Percentiles rank a stretch among this genome's conserved stretches.
Conservation (phyloP, 257 asterid species). For the Verbena officinalis region DNA sequence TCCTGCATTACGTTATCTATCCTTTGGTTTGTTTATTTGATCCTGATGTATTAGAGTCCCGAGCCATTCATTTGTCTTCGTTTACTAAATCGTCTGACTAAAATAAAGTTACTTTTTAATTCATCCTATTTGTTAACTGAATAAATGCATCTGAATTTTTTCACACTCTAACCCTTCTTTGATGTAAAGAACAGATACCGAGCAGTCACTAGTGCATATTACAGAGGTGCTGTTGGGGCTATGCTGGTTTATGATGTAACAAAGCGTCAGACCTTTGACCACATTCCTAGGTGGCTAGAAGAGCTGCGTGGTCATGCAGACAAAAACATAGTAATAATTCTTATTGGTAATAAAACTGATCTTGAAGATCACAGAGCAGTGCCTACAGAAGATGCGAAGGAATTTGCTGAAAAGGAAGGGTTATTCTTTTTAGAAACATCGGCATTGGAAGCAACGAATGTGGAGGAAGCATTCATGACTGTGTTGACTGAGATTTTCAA, state of each 20-base stretch:
- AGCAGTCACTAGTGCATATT: constrained; percentile 85
- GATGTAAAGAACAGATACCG: constrained; percentile 55
- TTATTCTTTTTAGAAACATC: constrained; percentile 80
- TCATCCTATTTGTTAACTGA: neutral
- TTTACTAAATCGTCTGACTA: too few relatives aligned
- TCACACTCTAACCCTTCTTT: constrained; percentile 1
- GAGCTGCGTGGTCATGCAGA: constrained; percentile 54
- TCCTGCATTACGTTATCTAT: neutral
- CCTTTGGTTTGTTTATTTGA: neutral
- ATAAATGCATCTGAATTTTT: neutral
- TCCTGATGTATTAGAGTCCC: neutral
- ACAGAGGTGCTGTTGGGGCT: constrained; percentile 83
- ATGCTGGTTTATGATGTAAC: constrained; percentile 78
- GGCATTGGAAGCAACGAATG: constrained; percentile 65
- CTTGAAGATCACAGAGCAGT: constrained; percentile 76
- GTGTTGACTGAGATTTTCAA: constrained; percentile 78
- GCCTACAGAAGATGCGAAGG: constrained; percentile 75
- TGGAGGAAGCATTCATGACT: constrained; percentile 67
- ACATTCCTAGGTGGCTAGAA: constrained; percentile 82
- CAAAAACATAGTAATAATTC: constrained; percentile 74
- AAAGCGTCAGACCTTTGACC: constrained; percentile 72
- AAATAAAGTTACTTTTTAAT: too few relatives aligned
- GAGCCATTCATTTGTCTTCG: too few relatives aligned
- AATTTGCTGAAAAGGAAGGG: constrained; percentile 68
- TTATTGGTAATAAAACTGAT: constrained; percentile 72